A percentile compares a stretch with the other conserved stretches of the same genome.
phyloP scores from a whole-genome alignment of 2,329 filamentous ascomycete species.

The Fusarium palustre region DNA sequence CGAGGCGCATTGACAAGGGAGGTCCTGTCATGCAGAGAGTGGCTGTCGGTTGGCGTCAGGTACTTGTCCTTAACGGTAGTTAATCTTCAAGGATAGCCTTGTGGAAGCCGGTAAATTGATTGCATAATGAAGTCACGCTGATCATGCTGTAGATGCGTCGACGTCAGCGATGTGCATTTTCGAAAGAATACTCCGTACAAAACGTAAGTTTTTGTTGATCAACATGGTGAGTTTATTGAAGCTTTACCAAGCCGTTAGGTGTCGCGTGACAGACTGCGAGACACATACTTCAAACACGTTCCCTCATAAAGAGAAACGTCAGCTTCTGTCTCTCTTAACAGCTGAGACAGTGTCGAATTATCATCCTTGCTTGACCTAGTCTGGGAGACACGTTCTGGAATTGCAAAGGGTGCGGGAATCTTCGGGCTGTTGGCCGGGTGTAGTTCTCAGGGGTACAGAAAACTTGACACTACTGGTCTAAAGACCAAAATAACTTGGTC shows the following conservation, averaged over 20 bases:
- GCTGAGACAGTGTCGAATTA: conserved; percentile 24
- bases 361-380: conserved; percentile 5
- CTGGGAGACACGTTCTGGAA: conserved; percentile 34
- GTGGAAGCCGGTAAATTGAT: conserved; percentile 22
- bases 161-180: conserved; percentile 35
- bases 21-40: conserved; percentile 24
- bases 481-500: too few species aligned
- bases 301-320: neutral
- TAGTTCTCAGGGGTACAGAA: neutral
- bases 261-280: conserved; percentile 24
- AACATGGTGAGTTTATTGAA: neutral
- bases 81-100: conserved; percentile 37
- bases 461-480: too few species aligned
- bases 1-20: conserved; percentile 38
- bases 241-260: neutral
- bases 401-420: conserved; percentile 26
- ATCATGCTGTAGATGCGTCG: conserved; percentile 28
- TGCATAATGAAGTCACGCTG: conserved; percentile 47
- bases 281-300: neutral
- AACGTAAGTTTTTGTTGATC: neutral
- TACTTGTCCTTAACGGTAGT: conserved; percentile 12
- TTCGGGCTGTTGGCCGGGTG: conserved; percentile 31
- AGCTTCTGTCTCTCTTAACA: conserved; percentile 1
- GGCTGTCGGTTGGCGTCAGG: conserved; percentile 19
- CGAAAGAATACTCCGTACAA: neutral